Evolutionary conservation across 176 grass and related monocot genomes (phyloP), one percentile per base, ranked within the genome.

Genomic region (Lolium rigidum): DNA sequence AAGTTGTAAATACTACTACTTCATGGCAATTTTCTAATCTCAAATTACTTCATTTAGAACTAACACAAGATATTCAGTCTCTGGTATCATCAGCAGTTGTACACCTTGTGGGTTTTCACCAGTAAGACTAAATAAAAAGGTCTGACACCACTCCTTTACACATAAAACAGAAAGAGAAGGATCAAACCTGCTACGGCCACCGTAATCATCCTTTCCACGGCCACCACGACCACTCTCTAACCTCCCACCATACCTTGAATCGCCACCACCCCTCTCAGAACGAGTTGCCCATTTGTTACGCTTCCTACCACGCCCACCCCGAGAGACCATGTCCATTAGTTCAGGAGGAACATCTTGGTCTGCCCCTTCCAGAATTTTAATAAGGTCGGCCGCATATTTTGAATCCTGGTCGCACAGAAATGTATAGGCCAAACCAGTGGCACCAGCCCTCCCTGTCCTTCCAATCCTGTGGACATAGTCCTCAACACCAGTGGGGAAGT

Each of bases 401-500:
- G 95, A 93, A 80, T 98, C 95, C 67, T 90, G 86, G 16, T 95
- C 87, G 61, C 93, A 98, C 86, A 98, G 93, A 88, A 98, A 98
- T 43, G 95, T 98, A 85, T 95, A 95, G 43, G 95, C 91, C 43
- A 95, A 86, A 61, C 95, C 95, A 82, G 93, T 98, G 46, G 95
- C 95, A 87, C 95, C 95, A 65, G 95, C 95, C 78, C 93, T 91
- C 61, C 95, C 95, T 46, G 95, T 98, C 68, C 95, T 91, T 37
- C 95, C 95, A 61, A 98, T 98, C 84, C 95, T 93, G 75, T 98
- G 95, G 79, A 98, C 95, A 84, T 98, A 98, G 76, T 98, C 93
- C 90, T 98, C 95, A 79, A 98, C 80, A 75, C 95, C 95, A 79
- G 95, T 98, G 59, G 95, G 95, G 74, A 98, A 98, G 56, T 98